These are phyloP conservation scores for Apiotrichum gamsii DNA, from an alignment of 1,284 basidiomycete species.

Conservation along the genomic window DNA sequence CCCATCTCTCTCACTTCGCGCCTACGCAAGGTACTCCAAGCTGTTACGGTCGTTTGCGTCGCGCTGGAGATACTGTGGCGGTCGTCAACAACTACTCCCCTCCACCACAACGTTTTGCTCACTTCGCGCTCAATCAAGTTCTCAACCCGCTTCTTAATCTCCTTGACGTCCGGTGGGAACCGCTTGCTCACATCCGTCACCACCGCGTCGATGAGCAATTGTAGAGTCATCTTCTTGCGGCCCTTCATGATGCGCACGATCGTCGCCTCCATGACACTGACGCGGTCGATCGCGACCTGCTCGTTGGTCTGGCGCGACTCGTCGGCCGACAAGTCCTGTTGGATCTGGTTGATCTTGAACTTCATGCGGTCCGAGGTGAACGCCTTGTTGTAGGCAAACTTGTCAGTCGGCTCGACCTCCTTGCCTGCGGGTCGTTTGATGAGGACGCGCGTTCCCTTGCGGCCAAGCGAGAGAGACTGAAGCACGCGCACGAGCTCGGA, in stretches of 20 bases:
- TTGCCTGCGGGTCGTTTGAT: conserved; percentile 70
- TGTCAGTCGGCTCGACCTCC: conserved; percentile 71
- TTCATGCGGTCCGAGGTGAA: conserved; percentile 75
- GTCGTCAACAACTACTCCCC: not conserved
- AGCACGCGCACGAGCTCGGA: conserved; percentile 73
- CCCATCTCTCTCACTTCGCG: too few species aligned
- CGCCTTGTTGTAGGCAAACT: conserved; percentile 73
- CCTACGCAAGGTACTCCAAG: conserved; percentile 69
- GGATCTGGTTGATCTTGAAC: conserved; percentile 93
- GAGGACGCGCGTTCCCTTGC: conserved; percentile 70
- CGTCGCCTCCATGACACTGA: conserved; percentile 80
- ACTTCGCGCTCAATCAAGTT: conserved; percentile 70
- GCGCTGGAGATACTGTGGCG: conserved; percentile 53
- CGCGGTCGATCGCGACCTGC: conserved; percentile 79
- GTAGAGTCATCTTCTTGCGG: conserved; percentile 72
- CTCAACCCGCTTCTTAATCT: conserved; percentile 79
- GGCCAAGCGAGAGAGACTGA: conserved; percentile 85
- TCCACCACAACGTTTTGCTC: not conserved
- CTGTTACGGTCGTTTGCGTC: conserved; percentile 63
- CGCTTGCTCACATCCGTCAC: conserved; percentile 60
- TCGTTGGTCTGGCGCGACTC: conserved; percentile 77
- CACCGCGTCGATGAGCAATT: conserved; percentile 57
- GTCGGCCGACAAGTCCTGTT: conserved; percentile 82
- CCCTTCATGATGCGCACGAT: conserved; percentile 94
- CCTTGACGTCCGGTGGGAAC: conserved; percentile 52